A percentile compares a stretch with the other conserved stretches of the same genome.
These are phyloP conservation scores for Claviceps humidiphila DNA, from an alignment of 2,329 filamentous ascomycete species.

Conservation along the genomic window DNA sequence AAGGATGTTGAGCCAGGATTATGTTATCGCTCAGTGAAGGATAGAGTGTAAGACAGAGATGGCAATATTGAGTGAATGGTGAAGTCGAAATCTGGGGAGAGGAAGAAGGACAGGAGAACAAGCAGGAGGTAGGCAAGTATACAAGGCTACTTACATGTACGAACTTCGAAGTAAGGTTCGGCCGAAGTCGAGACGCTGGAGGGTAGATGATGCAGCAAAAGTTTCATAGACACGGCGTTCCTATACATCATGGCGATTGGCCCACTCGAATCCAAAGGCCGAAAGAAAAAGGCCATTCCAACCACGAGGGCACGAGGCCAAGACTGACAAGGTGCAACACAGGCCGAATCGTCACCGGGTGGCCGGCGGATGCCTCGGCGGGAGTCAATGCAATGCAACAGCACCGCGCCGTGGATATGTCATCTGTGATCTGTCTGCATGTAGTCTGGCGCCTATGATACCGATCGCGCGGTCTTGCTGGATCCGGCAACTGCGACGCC, in stretches of 20 bases:
- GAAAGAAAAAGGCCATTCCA: neutral
- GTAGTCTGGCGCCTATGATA: neutral
- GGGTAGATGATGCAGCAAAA: neutral
- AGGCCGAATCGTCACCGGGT: neutral
- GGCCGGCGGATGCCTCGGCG: neutral
- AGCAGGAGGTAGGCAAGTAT: neutral
- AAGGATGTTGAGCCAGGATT: neutral
- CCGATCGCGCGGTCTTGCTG: slow-evolving; percentile 2
- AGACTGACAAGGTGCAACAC: neutral
- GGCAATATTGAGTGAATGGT: neutral
- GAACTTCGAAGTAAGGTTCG: neutral
- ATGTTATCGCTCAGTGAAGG: neutral
- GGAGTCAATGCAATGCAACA: neutral
- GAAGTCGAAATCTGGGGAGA: neutral
- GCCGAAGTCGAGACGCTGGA: neutral
- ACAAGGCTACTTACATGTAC: neutral
- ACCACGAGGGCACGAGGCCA: neutral
- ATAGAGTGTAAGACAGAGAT: neutral
- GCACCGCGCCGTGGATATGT: neutral
- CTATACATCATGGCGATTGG: neutral
- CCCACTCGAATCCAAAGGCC: too few species aligned
- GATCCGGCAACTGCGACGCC: slow-evolving; percentile 1
- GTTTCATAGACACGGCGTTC: neutral
- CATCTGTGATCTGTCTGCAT: neutral
- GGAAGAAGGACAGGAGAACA: neutral